Conservation (phyloP, 331 rosid species). For the Pyrus hybrid region DNA sequence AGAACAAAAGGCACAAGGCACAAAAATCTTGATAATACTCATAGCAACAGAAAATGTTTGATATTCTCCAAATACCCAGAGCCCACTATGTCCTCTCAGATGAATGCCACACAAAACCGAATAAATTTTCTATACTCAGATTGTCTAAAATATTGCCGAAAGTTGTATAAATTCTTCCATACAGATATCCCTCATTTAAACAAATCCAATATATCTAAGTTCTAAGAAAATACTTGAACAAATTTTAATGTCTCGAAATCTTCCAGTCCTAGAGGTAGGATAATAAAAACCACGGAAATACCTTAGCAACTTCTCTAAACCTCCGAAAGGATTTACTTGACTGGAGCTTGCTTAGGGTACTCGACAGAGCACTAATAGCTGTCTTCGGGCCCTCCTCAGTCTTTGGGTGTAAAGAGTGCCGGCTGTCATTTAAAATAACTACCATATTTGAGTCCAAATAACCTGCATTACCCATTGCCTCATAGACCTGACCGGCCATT, state of each 20-base stretch:
- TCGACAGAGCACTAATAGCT: constrained; percentile 66
- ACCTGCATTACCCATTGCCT: constrained; percentile 92
- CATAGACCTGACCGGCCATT: constrained; percentile 83
- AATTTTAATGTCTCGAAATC: background rate
- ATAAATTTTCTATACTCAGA: background rate
- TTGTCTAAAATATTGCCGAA: background rate
- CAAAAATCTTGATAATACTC: background rate
- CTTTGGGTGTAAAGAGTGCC: constrained; percentile 73
- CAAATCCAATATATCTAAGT: background rate
- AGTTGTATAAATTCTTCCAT: background rate
- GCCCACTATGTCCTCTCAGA: background rate
- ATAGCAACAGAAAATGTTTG: background rate
- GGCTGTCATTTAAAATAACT: constrained; percentile 83
- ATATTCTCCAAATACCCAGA: background rate
- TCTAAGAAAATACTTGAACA: background rate
- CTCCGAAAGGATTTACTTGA: constrained; percentile 84
- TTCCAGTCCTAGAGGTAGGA: background rate
- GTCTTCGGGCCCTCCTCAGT: constrained; percentile 65
- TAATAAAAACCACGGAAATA: constrained; percentile 21
- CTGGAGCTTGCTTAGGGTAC: constrained; percentile 83
- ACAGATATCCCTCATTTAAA: background rate
- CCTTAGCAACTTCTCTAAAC: constrained; percentile 94
- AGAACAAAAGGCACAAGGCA: background rate
- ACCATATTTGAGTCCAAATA: constrained; percentile 84
- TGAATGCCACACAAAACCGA: background rate